Conservation (phyloP, 768 basidiomycete genomes). For the Mrakia blollopis region DNA sequence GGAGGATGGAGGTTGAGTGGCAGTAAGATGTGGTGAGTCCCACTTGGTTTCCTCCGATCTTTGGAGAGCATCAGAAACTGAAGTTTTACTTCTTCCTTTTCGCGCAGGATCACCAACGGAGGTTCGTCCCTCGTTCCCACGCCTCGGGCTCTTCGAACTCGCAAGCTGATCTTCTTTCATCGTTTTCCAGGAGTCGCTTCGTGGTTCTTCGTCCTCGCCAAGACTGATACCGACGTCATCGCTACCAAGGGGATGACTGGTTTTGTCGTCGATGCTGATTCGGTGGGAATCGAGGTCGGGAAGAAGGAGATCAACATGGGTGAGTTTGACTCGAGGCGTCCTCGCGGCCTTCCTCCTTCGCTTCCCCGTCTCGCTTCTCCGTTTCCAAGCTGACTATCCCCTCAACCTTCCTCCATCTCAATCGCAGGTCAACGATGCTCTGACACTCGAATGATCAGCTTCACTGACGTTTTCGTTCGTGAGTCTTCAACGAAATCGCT, state of each 20-base stretch:
- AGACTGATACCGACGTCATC: constrained; percentile 42
- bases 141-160: background rate
- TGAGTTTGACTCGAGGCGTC: constrained; percentile 21
- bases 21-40: constrained; percentile 42
- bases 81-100: too few relatives aligned
- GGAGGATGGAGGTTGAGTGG: constrained; percentile 37
- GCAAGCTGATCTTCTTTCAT: constrained; percentile 38
- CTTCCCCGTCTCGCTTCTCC: background rate
- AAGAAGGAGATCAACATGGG: constrained; percentile 47
- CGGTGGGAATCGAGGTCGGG: constrained; percentile 40
- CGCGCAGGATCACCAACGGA: constrained; percentile 25
- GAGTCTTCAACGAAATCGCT: background rate
- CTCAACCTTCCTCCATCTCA: background rate
- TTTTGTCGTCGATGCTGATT: constrained; percentile 45
- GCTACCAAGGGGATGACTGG: constrained; percentile 44
- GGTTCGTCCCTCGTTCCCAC: background rate
- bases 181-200: constrained; percentile 14
- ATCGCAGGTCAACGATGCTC: constrained; percentile 44
- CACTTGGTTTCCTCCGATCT: too few relatives aligned
- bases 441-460: constrained; percentile 47
- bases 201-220: constrained; percentile 44
- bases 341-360: background rate
- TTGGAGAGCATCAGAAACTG: too few relatives aligned
- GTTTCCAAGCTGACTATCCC: background rate
- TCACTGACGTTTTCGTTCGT: constrained; percentile 42